Conservation (phyloP, 805 yeast species). For the Saturnispora serradocipensis region DNA sequence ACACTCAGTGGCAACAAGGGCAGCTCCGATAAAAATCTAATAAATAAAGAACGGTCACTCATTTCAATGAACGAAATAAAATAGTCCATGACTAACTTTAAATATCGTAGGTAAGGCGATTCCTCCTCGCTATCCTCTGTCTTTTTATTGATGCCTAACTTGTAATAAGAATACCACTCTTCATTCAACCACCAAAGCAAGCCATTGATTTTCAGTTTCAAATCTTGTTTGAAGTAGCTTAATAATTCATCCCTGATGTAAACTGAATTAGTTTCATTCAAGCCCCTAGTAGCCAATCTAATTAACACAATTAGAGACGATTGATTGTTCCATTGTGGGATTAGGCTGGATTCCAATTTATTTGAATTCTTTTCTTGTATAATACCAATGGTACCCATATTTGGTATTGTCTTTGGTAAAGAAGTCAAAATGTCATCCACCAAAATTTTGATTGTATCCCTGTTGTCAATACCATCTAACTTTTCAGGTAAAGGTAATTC, state of each 20-base stretch:
- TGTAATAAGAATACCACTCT: slow-evolving; percentile 70
- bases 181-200: slow-evolving; percentile 91
- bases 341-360: slow-evolving; percentile 39
- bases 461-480: slow-evolving; percentile 45
- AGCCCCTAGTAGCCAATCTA: slow-evolving; percentile 76
- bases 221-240: slow-evolving; percentile 62
- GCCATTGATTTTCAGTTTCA: slow-evolving; percentile 61
- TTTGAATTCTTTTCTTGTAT: background rate
- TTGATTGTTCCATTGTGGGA: slow-evolving; percentile 44
- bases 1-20: slow-evolving; percentile 63
- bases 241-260: slow-evolving; percentile 62
- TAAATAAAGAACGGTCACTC: slow-evolving; percentile 68
- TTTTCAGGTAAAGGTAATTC: slow-evolving; percentile 48
- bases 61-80: slow-evolving; percentile 79
- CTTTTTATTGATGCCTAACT: slow-evolving; percentile 14
- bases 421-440: slow-evolving; percentile 49
- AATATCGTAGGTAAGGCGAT: slow-evolving; percentile 53
- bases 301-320: slow-evolving; percentile 73
- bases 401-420: background rate
- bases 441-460: slow-evolving; percentile 46
- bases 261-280: slow-evolving; percentile 38
- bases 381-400: background rate
- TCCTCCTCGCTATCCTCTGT: slow-evolving; percentile 3
- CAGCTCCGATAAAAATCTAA: slow-evolving; percentile 77
- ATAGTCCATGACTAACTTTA: slow-evolving; percentile 62